Conservation (phyloP, 352 stramenopile species). For the Elongisporangium undulatum region DNA sequence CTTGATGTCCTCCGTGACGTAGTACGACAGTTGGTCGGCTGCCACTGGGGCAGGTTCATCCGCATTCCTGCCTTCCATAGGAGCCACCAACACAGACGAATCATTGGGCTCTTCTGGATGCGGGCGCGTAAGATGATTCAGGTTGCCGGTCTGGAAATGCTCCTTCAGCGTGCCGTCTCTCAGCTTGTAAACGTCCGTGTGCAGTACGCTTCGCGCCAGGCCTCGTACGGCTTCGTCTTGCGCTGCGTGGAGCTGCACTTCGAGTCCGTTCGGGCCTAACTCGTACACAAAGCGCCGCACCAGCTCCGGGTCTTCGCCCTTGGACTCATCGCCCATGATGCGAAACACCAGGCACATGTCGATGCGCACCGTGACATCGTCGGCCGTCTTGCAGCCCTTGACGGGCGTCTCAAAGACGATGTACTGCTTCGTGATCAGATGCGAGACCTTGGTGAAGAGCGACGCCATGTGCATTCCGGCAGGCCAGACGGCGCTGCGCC, state of each 20-base stretch:
- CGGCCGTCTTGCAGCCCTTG: slow-evolving; percentile 86
- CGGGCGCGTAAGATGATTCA: slow-evolving; percentile 18
- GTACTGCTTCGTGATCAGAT: slow-evolving; percentile 87
- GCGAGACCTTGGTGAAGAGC: slow-evolving; percentile 76
- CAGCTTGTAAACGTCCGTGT: slow-evolving; percentile 86
- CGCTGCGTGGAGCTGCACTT: slow-evolving; percentile 77
- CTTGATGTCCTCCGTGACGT: slow-evolving; percentile 69
- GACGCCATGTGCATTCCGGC: slow-evolving; percentile 72
- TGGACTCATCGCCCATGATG: slow-evolving; percentile 85
- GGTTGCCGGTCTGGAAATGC: slow-evolving; percentile 46
- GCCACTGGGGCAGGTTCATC: slow-evolving; percentile 3
- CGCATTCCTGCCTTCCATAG: background rate
- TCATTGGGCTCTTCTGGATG: background rate
- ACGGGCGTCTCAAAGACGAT: slow-evolving; percentile 87
- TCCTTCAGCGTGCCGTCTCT: slow-evolving; percentile 72
- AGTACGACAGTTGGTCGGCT: slow-evolving; percentile 22
- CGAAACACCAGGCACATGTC: slow-evolving; percentile 87
- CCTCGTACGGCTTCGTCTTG: slow-evolving; percentile 80
- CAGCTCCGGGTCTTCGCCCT: slow-evolving; percentile 76
- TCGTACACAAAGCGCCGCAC: slow-evolving; percentile 90
- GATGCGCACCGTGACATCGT: slow-evolving; percentile 86
- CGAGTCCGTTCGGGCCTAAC: slow-evolving; percentile 74
- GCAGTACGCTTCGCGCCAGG: slow-evolving; percentile 78
- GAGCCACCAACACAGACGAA: background rate
- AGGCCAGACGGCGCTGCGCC: slow-evolving; percentile 57